Percentiles rank a stretch among this genome's conserved stretches.
Evolutionary conservation across 768 basidiomycete genomes (phyloP).

Genomic region (Mycena galopus): DNA sequence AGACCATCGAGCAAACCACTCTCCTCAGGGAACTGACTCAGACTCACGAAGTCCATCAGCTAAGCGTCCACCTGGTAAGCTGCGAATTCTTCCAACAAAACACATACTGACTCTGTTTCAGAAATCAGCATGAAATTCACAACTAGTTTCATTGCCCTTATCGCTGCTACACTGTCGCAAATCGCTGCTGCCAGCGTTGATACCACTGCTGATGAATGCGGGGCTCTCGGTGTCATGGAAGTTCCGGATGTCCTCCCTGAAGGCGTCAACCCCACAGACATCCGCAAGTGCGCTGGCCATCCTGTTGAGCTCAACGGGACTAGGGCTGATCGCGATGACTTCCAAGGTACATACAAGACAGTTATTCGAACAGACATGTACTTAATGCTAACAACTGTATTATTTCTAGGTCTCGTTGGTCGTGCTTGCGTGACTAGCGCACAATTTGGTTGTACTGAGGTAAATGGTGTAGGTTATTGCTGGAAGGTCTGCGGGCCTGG

Average conservation of each 20-base stretch:
- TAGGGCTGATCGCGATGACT: neutral
- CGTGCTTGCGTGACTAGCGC: too few relatives aligned
- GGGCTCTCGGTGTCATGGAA: constrained; percentile 7
- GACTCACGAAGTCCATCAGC: constrained; percentile 5
- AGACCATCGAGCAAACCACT: neutral
- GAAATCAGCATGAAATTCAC: constrained; percentile 7
- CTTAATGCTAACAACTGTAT: neutral
- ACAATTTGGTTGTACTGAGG: too few relatives aligned
- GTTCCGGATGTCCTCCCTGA: constrained; percentile 5
- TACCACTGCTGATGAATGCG: constrained; percentile 6
- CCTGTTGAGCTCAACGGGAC: constrained; percentile 2
- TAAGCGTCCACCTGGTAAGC: neutral
- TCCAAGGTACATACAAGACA: constrained; percentile 1
- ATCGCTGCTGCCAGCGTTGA: neutral
- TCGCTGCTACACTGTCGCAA: constrained; percentile 2
- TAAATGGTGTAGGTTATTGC: too few relatives aligned
- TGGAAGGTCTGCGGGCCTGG: too few relatives aligned
- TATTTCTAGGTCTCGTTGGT: neutral
- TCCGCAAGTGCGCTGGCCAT: constrained; percentile 9
- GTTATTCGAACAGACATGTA: neutral
- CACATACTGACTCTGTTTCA: neutral
- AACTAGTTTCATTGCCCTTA: neutral
- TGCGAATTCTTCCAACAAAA: neutral
- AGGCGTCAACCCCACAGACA: constrained; percentile 2
- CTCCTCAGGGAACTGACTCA: constrained; percentile 1